Evolutionary conservation across 2,329 filamentous ascomycete genomes (phyloP), one percentile per base, ranked within the genome.

Genomic region (Talaromyces pinophilus): DNA sequence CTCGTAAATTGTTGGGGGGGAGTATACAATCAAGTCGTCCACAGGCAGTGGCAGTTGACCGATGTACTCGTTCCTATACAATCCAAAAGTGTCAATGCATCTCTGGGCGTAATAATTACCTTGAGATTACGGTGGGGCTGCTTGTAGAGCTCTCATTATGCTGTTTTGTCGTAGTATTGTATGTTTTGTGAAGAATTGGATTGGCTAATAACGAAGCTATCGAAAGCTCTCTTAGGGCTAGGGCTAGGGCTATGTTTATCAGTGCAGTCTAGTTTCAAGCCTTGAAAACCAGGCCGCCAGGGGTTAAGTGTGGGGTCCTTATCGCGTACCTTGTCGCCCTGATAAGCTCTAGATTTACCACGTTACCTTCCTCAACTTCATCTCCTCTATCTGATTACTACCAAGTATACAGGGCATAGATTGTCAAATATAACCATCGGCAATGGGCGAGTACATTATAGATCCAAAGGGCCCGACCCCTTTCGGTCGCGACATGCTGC

Each of bases 401-500:
- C 6, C 50, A 30, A n/a, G 3, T n/a, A 54, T 33, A n/a, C 6
- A 17, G 15, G 5, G 8, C 13, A 30, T 15, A 30, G 2, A 55
- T 55, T 5, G 6, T 13, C 33, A 38, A 28, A 35, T 15, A 4
- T 22, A 25, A 38, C 33, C 5, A 15, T 38, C 22, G n/a, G 22
- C 7, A 33, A 64, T 67, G 65, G 57, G 62, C 1, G 62, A 64
- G 25, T 55, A 67, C 59, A 17, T 63, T 8, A 19, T 38, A 5
- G 59, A 28, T 22, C 17, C 52, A 11, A 17, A 54, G 17, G 60
- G 15, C 22, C 64, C 60, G 15, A 77, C 75, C 1, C 74, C 78
- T 3, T 88, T 87, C 71, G 86, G 86, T 15, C 82, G 79, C 64
- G 76, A 81, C 40, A 78, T 90, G 72, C 82, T 84, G 66, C 54